Conservation (phyloP, 148 eudicot genomes). For the Spergularia bocconei region DNA sequence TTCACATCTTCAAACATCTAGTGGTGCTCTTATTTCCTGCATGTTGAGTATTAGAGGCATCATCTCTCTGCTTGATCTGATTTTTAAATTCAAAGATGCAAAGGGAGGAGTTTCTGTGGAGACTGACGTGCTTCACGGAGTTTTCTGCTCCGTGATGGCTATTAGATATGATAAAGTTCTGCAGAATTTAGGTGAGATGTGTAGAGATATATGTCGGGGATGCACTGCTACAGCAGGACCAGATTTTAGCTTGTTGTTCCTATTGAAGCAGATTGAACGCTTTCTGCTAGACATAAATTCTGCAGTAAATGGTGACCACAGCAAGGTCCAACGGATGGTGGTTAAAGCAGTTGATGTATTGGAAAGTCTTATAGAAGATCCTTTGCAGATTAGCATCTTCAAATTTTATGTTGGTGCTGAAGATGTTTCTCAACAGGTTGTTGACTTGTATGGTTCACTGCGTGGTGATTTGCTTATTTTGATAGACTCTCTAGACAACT, state of each 20-base stretch:
- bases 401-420: slow-evolving; percentile 61
- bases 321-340: slow-evolving; percentile 56
- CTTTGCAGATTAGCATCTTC: slow-evolving; percentile 45
- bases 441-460: slow-evolving; percentile 60
- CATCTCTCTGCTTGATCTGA: slow-evolving; percentile 47
- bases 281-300: slow-evolving; percentile 43
- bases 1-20: slow-evolving; percentile 46
- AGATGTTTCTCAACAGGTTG: slow-evolving; percentile 45
- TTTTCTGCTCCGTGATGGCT: slow-evolving; percentile 65
- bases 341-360: slow-evolving; percentile 60
- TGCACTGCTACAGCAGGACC: slow-evolving; percentile 51
- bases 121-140: slow-evolving; percentile 46
- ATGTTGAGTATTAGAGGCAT: slow-evolving; percentile 64
- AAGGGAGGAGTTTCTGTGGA: slow-evolving; percentile 39
- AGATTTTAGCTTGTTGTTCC: slow-evolving; percentile 60
- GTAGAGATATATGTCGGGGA: slow-evolving; percentile 53
- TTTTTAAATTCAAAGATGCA: slow-evolving; percentile 44
- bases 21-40: slow-evolving; percentile 67
- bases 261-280: slow-evolving; percentile 69
- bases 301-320: slow-evolving; percentile 35
- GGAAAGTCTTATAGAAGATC: slow-evolving; percentile 61
- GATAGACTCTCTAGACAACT: slow-evolving; percentile 70
- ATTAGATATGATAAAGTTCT: slow-evolving; percentile 73
- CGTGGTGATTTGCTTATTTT: slow-evolving; percentile 74
- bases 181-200: slow-evolving; percentile 52